Evolutionary conservation across 768 basidiomycete species (phyloP), one percentile per base, ranked within the genome.

Genomic region (Rhodocollybia butyracea): DNA sequence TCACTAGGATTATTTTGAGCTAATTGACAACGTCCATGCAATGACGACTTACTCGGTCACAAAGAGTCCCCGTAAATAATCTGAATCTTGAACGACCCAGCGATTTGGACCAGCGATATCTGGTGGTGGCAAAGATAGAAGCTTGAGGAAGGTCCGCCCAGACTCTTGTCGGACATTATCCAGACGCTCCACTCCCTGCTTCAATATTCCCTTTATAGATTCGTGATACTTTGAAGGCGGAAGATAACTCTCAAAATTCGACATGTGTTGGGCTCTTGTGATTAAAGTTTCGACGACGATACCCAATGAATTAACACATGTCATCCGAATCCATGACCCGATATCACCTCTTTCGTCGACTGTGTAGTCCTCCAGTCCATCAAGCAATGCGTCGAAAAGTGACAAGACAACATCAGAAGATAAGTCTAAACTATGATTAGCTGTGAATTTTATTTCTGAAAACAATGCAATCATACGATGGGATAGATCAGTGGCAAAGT

Each of bases 341-440:
- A 99, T 89, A 66, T 99, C 97, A 3, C 96, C 96, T 60, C 96
- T 85, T 66, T 97, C 91, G 66, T 99, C 96, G 46, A 83, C 84
- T 5, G 91, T 89, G 66, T 98, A 99, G 72, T 99, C 95, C 19
- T 83, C 77, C 51, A 99, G 70, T 3, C 92, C 94, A n/a, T 64
- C 67, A n/a, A 86, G 68, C 34, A 91, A 65, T 19, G 81, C 77
- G 52, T 79, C 72, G 48, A 88, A 73, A 53, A 91, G 65, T 3
- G 73, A 64, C 53, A 72, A 68, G 48, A 86, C 72, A 34, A 73
- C 59, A 34, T 70, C 70, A 36, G 78, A 67, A 46, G 76, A 72
- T 57, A 88, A 60, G 58, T 72, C 89, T 90, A 57, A 61, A 29
- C 45, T 50, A 26, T 12, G 40, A 39, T 55, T 19, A 30, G 45